A percentile compares a stretch with the other conserved stretches of the same genome.
Evolutionary conservation across 768 basidiomycete genomes (phyloP).

Genomic region (Dictyophora rubrovolvata): DNA sequence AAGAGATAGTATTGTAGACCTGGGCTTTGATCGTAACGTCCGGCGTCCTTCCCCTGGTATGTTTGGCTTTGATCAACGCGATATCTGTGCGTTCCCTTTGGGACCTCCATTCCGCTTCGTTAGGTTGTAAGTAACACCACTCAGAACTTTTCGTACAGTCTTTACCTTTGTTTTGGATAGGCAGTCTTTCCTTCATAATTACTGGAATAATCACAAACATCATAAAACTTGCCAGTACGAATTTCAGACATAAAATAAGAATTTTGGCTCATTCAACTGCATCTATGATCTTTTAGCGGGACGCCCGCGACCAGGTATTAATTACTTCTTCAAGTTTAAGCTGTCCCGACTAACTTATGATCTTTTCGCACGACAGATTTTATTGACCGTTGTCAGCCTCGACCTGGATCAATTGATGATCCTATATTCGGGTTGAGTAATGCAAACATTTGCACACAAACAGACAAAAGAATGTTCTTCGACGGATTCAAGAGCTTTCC

Average conservation of each 20-base stretch:
- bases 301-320: conserved; percentile 75
- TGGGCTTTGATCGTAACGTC: conserved; percentile 27
- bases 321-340: neutral
- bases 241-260: neutral
- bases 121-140: conserved; percentile 29
- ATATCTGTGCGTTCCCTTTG: conserved; percentile 74
- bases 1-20: conserved; percentile 12
- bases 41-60: conserved; percentile 53
- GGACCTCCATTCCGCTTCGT: conserved; percentile 70
- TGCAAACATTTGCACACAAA: conserved; percentile 72
- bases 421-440: conserved; percentile 58
- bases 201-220: conserved; percentile 80
- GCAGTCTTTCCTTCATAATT: conserved; percentile 63
- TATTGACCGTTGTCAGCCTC: conserved; percentile 63
- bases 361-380: conserved; percentile 33
- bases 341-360: neutral
- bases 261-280: neutral
- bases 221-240: conserved; percentile 52
- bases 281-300: conserved; percentile 46
- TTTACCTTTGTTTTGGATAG: conserved; percentile 29
- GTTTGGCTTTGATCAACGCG: conserved; percentile 61
- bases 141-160: neutral
- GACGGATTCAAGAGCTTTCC: conserved; percentile 93
- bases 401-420: conserved; percentile 51
- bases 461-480: conserved; percentile 41